A percentile compares a stretch with the other conserved stretches of the same genome.
Evolutionary conservation across 306 rosid species (phyloP).

Genomic region (Quillaja saponaria): DNA sequence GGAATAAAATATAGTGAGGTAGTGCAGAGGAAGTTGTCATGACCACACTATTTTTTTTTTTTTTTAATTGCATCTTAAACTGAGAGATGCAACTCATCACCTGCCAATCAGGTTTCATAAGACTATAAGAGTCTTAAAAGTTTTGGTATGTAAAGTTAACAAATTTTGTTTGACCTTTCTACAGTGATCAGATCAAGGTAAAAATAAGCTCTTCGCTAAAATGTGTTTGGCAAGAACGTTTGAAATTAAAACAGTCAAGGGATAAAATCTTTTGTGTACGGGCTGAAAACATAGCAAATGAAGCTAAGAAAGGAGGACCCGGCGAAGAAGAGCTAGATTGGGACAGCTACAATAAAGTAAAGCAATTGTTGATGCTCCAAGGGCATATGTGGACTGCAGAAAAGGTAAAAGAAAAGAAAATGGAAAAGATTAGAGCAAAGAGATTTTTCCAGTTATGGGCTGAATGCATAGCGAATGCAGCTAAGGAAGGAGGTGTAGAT

Average conservation of each 20-base stretch:
- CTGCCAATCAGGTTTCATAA: slow-evolving; percentile 5
- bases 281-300: slow-evolving; percentile 64
- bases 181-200: slow-evolving; percentile 63
- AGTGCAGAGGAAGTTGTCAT: not conserved
- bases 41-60: too few relatives aligned
- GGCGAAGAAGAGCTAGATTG: slow-evolving; percentile 60
- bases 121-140: slow-evolving; percentile 4
- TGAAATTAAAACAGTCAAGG: slow-evolving; percentile 44
- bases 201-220: slow-evolving; percentile 67
- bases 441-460: slow-evolving; percentile 43
- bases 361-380: slow-evolving; percentile 31
- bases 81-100: not conserved
- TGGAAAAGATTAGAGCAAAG: slow-evolving; percentile 30
- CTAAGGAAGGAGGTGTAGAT: slow-evolving; percentile 66
- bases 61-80: too few relatives aligned
- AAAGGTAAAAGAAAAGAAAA: slow-evolving; percentile 40
- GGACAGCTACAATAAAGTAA: slow-evolving; percentile 45
- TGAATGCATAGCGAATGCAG: slow-evolving; percentile 62
- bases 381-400: slow-evolving; percentile 35
- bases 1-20: not conserved
- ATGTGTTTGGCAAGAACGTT: slow-evolving; percentile 62
- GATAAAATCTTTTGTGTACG: slow-evolving; percentile 52
- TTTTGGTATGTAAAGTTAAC: slow-evolving; percentile 22
- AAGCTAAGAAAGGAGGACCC: slow-evolving; percentile 66
- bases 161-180: slow-evolving; percentile 28